Percentiles rank a stretch among this genome's conserved stretches.
Conservation (phyloP, 225 moss, liverwort and hornwort genomes). For the Sphagnum contortum region DNA sequence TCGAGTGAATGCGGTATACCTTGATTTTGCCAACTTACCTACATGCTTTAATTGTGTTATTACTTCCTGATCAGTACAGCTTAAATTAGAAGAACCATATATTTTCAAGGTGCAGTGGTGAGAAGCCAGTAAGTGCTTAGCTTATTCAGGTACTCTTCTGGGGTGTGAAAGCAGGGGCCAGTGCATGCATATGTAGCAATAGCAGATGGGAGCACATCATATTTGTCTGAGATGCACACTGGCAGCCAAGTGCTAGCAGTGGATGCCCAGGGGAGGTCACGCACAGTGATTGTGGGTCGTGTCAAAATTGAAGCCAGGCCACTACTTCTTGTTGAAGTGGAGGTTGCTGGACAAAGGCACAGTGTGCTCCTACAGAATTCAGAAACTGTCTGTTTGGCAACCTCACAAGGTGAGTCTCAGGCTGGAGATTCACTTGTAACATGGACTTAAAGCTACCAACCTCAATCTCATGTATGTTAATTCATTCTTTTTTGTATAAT, state of each 20-base stretch:
- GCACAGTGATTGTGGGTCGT: constrained; percentile 75
- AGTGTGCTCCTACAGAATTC: constrained; percentile 85
- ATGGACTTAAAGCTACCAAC: too few species aligned
- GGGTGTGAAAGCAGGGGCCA: constrained; percentile 47
- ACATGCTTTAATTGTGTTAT: too few species aligned
- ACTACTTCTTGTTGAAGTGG: constrained; percentile 76
- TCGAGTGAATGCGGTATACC: constrained; percentile 93
- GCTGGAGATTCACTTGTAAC: background rate
- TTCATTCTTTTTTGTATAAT: too few species aligned
- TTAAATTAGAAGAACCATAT: too few species aligned
- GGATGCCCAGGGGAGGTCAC: constrained; percentile 61
- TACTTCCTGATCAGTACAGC: too few species aligned
- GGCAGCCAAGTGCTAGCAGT: constrained; percentile 84
- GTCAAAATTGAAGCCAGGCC: constrained; percentile 90
- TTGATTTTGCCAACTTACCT: too few species aligned
- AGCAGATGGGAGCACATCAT: constrained; percentile 81
- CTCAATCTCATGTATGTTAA: too few species aligned
- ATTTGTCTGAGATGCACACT: constrained; percentile 78
- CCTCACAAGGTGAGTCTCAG: constrained; percentile 33
- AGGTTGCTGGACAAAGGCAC: constrained; percentile 52
- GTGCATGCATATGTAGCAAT: constrained; percentile 92
- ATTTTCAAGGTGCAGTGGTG: too few species aligned
- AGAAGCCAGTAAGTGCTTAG: too few species aligned
- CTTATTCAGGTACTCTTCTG: too few species aligned
- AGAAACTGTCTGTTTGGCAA: constrained; percentile 79